Evolutionary conservation across 768 basidiomycete species (phyloP), one percentile per base, ranked within the genome.

Genomic region (Saitozyma sp.): DNA sequence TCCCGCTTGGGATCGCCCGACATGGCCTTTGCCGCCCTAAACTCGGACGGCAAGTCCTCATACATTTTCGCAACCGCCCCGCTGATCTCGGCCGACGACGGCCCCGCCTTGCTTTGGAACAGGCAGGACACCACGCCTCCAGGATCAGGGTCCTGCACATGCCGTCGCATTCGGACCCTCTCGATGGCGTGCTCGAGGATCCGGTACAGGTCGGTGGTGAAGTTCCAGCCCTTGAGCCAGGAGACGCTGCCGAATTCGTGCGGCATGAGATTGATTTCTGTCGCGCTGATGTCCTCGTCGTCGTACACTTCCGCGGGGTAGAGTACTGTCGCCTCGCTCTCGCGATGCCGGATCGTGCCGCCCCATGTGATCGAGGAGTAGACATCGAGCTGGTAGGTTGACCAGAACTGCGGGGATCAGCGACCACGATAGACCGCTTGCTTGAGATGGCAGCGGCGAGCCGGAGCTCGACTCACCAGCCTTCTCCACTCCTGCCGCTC

Each of bases 141-240:
- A 8, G 55, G 59, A 20, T 54, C 64, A 11, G 38, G 38, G 14
- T 51, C 53, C 13, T 45, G 54, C 6, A 43, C 59, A 50, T 53
- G 53, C 8, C 59, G 38, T 20, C 61, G 19, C 29, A 54, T 49
- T 20, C 64, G 40, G 9, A 62, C 42, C 10, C 45, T 37, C 29
- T 50, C 64, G 29, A 62, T 48, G 8, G 58, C 72, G 50, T 74
- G 70, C 58, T 76, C 75, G 40, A 76, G 50, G 20, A 76, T 71
- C n/a, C 75, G 56, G 54, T 76, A 76, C 9, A 76, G 54, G 52
- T 73, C 69, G 52, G 51, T 64, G 1, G 67, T 64, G 58, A 76
- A 76, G 50, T 76, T 76, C 70, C 70, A 74, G 8, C 75, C 75
- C 9, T 41, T 45, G n/a, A 71, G 20, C 54, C 65, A 73, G 10